phyloP scores from a whole-genome alignment of 1,139 yeast species.

The Geotrichum bryndzae region DNA sequence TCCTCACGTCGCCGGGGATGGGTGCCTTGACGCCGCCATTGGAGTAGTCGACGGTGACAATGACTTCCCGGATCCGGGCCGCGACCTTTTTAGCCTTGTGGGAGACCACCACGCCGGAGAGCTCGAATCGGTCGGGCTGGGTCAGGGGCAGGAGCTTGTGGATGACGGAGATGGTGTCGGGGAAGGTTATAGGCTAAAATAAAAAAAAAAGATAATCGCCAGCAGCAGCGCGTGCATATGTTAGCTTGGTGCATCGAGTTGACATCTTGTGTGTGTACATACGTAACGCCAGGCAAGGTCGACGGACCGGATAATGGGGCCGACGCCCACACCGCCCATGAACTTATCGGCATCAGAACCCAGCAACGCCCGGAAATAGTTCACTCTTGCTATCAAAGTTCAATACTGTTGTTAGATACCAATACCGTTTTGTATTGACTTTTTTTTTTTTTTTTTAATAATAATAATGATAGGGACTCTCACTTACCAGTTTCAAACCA shows the following conservation, averaged over 20 bases:
- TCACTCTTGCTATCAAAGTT: conserved; percentile 30
- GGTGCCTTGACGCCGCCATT: conserved; percentile 32
- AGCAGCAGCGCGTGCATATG: not conserved
- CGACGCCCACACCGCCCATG: conserved; percentile 28
- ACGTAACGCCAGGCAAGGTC: conserved; percentile 34
- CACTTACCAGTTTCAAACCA: conserved; percentile 33
- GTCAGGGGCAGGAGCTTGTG: conserved; percentile 30
- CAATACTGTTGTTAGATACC: not conserved
- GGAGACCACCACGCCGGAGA: conserved; percentile 35
- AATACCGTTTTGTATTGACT: not conserved
- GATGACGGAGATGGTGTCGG: conserved; percentile 33
- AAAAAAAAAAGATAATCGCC: not conserved
- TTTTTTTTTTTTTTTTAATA: not conserved
- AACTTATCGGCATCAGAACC: conserved; percentile 24
- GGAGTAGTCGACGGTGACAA: conserved; percentile 34
- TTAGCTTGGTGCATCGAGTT: not conserved
- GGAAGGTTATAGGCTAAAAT: conserved; percentile 28
- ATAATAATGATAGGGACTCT: too few species aligned
- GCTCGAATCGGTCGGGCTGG: conserved; percentile 29
- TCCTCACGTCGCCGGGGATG: conserved; percentile 26
- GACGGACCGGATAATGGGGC: conserved; percentile 34
- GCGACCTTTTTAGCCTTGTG: conserved; percentile 34
- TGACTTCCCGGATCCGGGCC: conserved; percentile 32
- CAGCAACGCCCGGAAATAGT: conserved; percentile 23
- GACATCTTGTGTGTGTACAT: not conserved